Evolutionary conservation across 768 basidiomycete genomes (phyloP).

Genomic region (Leucocoprinus birnbaumii): DNA sequence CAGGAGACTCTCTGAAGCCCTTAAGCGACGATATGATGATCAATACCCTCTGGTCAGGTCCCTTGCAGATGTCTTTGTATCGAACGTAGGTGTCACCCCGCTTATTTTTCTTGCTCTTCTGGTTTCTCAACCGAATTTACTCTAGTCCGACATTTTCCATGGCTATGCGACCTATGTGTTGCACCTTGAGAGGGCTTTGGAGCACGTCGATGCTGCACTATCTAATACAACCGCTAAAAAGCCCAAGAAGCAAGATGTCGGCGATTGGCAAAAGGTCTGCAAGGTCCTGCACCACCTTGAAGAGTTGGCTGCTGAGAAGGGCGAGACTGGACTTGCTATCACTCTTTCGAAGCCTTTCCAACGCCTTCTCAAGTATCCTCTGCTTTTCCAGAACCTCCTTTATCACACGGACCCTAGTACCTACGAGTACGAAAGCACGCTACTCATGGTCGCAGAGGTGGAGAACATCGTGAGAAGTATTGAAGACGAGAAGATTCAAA

Average conservation of each 20-base stretch:
- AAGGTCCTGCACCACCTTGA: conserved; percentile 76
- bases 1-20: conserved; percentile 74
- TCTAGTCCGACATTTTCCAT: conserved; percentile 86
- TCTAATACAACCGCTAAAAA: conserved; percentile 65
- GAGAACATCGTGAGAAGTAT: conserved; percentile 95
- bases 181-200: conserved; percentile 88
- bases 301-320: conserved; percentile 74
- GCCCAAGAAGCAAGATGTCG: conserved; percentile 78
- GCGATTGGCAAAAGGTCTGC: conserved; percentile 77
- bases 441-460: conserved; percentile 96
- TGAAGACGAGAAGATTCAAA: conserved; percentile 96
- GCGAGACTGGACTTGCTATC: conserved; percentile 93
- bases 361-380: conserved; percentile 92
- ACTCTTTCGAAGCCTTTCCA: conserved; percentile 97
- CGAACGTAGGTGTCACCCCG: conserved; percentile 60
- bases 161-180: conserved; percentile 94
- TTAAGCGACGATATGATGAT: conserved; percentile 91
- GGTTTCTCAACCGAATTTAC: conserved; percentile 25
- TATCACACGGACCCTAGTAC: conserved; percentile 97
- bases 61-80: conserved; percentile 94
- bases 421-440: conserved; percentile 94
- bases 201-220: conserved; percentile 81
- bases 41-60: conserved; percentile 93
- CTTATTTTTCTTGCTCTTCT: not conserved
- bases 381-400: conserved; percentile 95